Conservation (phyloP, 345 rosid species). For the Sonneratia alba region DNA sequence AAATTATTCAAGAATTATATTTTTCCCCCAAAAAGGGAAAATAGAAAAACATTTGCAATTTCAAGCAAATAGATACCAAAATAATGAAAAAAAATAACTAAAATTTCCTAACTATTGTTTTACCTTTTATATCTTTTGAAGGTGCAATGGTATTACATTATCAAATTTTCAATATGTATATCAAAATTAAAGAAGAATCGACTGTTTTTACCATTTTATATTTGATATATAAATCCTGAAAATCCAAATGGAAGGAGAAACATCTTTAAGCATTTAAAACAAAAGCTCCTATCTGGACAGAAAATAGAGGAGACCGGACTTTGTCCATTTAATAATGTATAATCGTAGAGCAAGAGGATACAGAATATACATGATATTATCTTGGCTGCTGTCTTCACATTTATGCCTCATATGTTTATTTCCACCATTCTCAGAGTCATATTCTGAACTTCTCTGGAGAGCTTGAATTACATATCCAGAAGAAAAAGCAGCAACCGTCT, state of each 20-base stretch:
- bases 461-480: constrained; percentile 14
- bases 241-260: background rate
- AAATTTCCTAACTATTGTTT: background rate
- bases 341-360: background rate
- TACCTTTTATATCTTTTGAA: no score
- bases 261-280: background rate
- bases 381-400: constrained; percentile 24
- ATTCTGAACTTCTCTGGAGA: constrained; percentile 16
- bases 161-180: no score
- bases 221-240: background rate
- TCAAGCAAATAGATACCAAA: background rate
- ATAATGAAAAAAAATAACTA: background rate
- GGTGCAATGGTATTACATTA: no score
- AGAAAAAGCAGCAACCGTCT: constrained; percentile 14
- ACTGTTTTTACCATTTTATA: background rate
- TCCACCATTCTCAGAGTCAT: constrained; percentile 10
- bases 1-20: no score
- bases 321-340: background rate
- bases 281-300: background rate
- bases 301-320: background rate
- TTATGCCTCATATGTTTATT: constrained; percentile 23
- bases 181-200: no score
- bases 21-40: no score
- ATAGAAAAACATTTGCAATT: no score
- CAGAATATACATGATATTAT: constrained; percentile 26